These are phyloP conservation scores for Halophytophthora polymorphica DNA, from an alignment of 352 stramenopile genomes.

Conservation along the genomic window DNA sequence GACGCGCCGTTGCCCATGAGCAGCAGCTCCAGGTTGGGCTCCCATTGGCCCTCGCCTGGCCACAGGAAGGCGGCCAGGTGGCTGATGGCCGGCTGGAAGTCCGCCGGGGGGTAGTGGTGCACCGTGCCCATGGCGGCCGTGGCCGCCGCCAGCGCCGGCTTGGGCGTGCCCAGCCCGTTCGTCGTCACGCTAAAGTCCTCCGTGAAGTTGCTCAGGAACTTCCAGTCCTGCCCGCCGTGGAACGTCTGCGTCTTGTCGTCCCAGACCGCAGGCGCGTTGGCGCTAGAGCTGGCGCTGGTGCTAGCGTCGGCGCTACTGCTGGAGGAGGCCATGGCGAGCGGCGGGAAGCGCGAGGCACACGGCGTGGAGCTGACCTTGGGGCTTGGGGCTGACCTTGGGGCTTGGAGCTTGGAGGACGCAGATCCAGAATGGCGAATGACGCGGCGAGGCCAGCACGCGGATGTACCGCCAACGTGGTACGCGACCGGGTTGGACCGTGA, in stretches of 20 bases:
- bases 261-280: slow-evolving; percentile 45
- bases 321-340: not conserved
- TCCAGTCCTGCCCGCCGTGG: slow-evolving; percentile 90
- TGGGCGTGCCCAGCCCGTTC: slow-evolving; percentile 82
- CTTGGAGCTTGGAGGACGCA: no score
- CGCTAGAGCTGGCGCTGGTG: slow-evolving; percentile 11
- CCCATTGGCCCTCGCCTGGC: slow-evolving; percentile 34
- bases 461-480: no score
- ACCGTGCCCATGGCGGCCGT: slow-evolving; percentile 73
- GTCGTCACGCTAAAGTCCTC: slow-evolving; percentile 91
- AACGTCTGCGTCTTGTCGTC: slow-evolving; percentile 87
- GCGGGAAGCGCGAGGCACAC: slow-evolving; percentile 2
- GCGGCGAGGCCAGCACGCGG: no score
- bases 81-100: slow-evolving; percentile 89
- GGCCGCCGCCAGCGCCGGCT: slow-evolving; percentile 61
- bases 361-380: no score
- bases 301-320: slow-evolving; percentile 1
- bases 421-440: no score
- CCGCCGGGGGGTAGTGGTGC: slow-evolving; percentile 87
- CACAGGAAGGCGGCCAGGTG: slow-evolving; percentile 88
- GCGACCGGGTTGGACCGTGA: no score
- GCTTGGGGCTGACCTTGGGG: no score
- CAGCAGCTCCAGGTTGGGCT: slow-evolving; percentile 62
- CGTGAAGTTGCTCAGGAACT: slow-evolving; percentile 86
- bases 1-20: slow-evolving; percentile 83